Evolutionary conservation across 306 rosid species (phyloP).

Genomic region (Lathyrus tuberosus): DNA sequence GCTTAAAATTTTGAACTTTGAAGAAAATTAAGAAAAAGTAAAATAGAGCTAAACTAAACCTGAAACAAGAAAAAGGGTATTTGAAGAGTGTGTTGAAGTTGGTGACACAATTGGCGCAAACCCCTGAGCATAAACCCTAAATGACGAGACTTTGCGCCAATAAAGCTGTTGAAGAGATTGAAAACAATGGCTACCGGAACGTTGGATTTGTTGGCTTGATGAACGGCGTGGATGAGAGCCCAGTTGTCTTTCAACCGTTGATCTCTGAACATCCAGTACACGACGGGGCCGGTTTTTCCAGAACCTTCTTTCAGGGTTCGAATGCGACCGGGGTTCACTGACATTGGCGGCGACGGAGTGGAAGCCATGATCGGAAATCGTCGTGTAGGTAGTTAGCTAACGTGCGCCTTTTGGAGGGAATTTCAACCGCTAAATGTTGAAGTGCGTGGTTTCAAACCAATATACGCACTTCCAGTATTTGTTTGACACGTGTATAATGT

Average conservation of each 20-base stretch:
- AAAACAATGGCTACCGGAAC: constrained; percentile 85
- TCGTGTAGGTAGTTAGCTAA: constrained; percentile 2
- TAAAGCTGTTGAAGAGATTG: constrained; percentile 76
- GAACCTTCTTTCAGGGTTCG: constrained; percentile 60
- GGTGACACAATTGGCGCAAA: constrained; percentile 58
- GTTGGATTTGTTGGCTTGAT: constrained; percentile 63
- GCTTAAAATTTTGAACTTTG: not conserved
- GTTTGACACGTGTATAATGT: constrained; percentile 27
- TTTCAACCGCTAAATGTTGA: constrained; percentile 29
- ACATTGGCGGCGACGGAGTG: constrained; percentile 31
- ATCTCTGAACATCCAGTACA: constrained; percentile 98
- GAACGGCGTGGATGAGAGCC: constrained; percentile 90
- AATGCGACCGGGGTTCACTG: constrained; percentile 56
- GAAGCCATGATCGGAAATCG: constrained; percentile 49
- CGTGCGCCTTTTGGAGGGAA: constrained; percentile 61
- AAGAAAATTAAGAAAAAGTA: not conserved
- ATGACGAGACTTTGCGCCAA: constrained; percentile 88
- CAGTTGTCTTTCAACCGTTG: constrained; percentile 85
- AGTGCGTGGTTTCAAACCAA: constrained; percentile 54
- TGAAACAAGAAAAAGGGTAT: constrained; percentile 77
- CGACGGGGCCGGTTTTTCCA: constrained; percentile 65
- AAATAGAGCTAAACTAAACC: constrained; percentile 41
- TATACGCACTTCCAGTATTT: constrained; percentile 43
- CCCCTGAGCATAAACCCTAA: constrained; percentile 89
- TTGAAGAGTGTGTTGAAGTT: constrained; percentile 53